Evolutionary conservation across 345 rosid species (phyloP).

Genomic region (Toxicodendron radicans): DNA sequence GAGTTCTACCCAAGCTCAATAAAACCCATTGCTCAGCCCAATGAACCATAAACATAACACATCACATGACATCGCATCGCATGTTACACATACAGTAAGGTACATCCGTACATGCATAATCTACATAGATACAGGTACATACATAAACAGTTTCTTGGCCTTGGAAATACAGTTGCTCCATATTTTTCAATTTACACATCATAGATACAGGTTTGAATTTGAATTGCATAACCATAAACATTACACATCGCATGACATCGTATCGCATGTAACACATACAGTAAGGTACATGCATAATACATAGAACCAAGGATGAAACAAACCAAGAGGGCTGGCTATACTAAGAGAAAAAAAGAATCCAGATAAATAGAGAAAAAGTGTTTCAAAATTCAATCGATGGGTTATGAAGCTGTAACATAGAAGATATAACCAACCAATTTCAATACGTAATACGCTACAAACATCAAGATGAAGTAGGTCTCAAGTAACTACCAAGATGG

Average conservation of each 20-base stretch:
- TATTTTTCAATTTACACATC: not conserved
- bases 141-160: not conserved
- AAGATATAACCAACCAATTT: slow-evolving; percentile 9
- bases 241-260: not conserved
- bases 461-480: not conserved
- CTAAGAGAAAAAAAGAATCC: not conserved
- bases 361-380: not conserved
- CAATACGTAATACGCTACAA: not conserved
- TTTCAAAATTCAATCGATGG: slow-evolving; percentile 9
- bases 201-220: not conserved
- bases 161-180: not conserved
- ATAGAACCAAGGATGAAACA: slow-evolving; percentile 9
- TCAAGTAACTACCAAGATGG: not conserved
- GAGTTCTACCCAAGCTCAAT: too few relatives aligned
- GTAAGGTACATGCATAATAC: not conserved
- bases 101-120: too few relatives aligned
- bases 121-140: too few relatives aligned
- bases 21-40: too few relatives aligned
- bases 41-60: too few relatives aligned
- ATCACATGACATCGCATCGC: too few relatives aligned
- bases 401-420: not conserved
- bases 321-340: not conserved
- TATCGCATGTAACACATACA: not conserved
- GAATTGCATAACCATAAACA: not conserved
- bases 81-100: too few relatives aligned